Conservation (phyloP, 176 grass and related monocot species). For the Aechmea fasciata region DNA sequence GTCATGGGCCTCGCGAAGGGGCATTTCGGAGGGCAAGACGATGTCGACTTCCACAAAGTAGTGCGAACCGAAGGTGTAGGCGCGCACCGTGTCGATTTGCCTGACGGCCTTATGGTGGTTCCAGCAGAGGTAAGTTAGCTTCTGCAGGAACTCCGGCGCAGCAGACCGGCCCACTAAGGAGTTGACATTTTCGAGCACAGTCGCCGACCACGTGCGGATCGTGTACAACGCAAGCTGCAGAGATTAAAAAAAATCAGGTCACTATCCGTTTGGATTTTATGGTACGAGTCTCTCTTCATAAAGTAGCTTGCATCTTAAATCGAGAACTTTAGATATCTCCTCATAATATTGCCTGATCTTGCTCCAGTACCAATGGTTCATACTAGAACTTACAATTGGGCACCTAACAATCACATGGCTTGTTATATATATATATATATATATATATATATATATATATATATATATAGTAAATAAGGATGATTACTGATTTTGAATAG, state of each 20-base stretch:
- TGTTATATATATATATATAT: too few relatives aligned
- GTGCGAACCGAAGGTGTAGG: conserved; percentile 94
- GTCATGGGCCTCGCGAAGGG: conserved; percentile 72
- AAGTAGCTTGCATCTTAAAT: too few relatives aligned
- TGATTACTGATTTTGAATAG: too few relatives aligned
- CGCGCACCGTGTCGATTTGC: conserved; percentile 89
- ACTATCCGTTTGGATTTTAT: background rate
- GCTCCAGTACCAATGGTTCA: too few relatives aligned
- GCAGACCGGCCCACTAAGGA: conserved; percentile 84
- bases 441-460: too few relatives aligned
- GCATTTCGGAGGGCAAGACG: conserved; percentile 74
- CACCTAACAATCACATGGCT: too few relatives aligned
- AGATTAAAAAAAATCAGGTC: background rate
- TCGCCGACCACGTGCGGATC: conserved; percentile 82
- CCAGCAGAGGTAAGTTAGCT: conserved; percentile 91
- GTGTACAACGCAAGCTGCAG: conserved; percentile 82
- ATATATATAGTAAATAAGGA: too few relatives aligned
- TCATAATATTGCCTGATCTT: too few relatives aligned
- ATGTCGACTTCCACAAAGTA: conserved; percentile 98
- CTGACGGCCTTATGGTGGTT: conserved; percentile 94
- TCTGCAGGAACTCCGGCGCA: conserved; percentile 81
- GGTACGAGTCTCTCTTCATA: too few relatives aligned
- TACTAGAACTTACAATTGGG: too few relatives aligned
- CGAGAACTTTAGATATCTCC: too few relatives aligned
- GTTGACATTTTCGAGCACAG: conserved; percentile 89